Base-by-base conservation (phyloP, 345 rosid genomes). In the Adansonia digitata region DNA sequence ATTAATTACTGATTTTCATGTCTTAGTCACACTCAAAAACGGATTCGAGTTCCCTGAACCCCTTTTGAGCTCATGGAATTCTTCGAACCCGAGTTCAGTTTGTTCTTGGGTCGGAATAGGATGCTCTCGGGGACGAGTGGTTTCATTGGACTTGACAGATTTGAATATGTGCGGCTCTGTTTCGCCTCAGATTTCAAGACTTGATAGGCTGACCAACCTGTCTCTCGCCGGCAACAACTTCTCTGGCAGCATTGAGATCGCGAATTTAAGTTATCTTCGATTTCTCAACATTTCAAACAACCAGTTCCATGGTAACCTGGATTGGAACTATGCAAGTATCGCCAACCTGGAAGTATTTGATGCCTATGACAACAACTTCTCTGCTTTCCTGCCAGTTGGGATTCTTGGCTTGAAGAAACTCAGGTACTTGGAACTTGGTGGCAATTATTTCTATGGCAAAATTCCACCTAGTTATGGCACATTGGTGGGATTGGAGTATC, bases 91-190 rank as follows among this genome's bases (percentile, higher is more conserved):
- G 7, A 69, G 77, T 77, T 89, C 88, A 9, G 81, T 88, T 69
- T 91, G 96, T 71, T 86, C 88, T 53, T 90, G 94, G 94, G 76
- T 49, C 10, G 88, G 94, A n/a, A 66, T 90, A 24, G 31, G 61
- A 27, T 90, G 94, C 77, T 79, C 81, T 29, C 26, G 73, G 26
- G 87, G 78, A 1, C 78, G 90, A 11, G 92, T 90, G 57, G 77
- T 80, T 31, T 81, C 90, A 0, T 77, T 90, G 71, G 92, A 88
- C 81, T 74, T 90, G 73, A 74, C 91, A 31, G 84, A 82, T 68
- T 76, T 88, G 79, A 82, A 81, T 55, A 81, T 90, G 27, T 70
- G 57, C 35, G 94, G 94, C 64, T 72, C 81, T 35, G 82, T 88
- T 74, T 85, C 87, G 2, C 80, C 87, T 35, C 81, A 75, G 59